Percentiles rank a stretch among this genome's conserved stretches.
Conservation (phyloP, 495 filamentous ascomycete species). For the Xylaria scruposa region DNA sequence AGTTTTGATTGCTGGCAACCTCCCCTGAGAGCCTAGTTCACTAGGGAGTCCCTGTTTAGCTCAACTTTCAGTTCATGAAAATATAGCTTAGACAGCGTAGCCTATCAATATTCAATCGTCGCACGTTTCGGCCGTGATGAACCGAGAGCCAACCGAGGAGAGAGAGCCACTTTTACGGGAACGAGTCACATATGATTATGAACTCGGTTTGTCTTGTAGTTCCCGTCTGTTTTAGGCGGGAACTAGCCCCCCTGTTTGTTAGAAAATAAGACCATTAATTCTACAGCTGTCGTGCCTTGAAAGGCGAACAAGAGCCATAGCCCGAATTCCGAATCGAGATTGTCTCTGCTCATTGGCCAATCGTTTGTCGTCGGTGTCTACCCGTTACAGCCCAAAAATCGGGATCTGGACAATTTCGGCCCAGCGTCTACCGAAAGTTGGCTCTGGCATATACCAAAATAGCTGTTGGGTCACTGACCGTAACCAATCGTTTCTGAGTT, state of each 20-base stretch:
- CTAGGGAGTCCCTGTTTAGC: neutral
- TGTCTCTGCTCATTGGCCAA: neutral
- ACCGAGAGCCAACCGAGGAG: neutral
- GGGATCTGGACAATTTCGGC: neutral
- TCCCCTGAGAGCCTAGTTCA: neutral
- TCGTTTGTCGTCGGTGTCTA: neutral
- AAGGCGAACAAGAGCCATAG: neutral
- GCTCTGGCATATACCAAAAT: neutral
- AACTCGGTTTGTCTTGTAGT: neutral
- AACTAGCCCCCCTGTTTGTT: neutral
- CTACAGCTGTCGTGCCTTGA: neutral
- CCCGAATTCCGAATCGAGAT: neutral
- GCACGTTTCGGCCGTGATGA: neutral
- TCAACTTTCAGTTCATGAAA: neutral
- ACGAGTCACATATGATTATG: neutral
- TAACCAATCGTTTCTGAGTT: neutral
- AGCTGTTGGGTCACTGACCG: neutral
- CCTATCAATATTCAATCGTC: neutral
- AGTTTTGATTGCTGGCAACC: neutral
- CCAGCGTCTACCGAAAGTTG: neutral
- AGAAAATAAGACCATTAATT: neutral
- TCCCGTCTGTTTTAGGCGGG: neutral
- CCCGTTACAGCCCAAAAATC: neutral
- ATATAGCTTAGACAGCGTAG: neutral
- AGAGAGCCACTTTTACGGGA: neutral